Evolutionary conservation across 345 rosid species (phyloP), one percentile per base, ranked within the genome.

Genomic region (Luvunga scandens): DNA sequence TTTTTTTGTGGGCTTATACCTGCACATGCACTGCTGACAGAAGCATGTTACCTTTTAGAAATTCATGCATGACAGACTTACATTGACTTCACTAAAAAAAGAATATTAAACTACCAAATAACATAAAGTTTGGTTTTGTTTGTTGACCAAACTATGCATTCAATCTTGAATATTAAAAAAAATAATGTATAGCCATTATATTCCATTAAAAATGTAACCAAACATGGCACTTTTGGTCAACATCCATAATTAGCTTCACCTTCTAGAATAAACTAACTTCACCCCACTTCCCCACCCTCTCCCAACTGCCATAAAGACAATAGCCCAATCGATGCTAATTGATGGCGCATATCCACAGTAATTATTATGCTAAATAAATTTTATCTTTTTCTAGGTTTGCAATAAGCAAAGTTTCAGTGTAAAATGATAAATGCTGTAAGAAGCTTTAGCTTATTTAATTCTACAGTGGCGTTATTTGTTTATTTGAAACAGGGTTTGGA

Each of bases 11-110:
- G 71, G 64, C 73, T 77, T 53, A 81, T 60, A 55, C 33, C 69
- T 38, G 86, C 94, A 91, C 97, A 93, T 90, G 93, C 84, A 57
- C 33, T 85, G 86, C 88, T 89, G 91, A 88, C 92, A 77, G 83
- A 65, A 86, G 80, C 91, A 91, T 89, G 92, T 88, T 89, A 91
- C 94, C 83, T 85, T 86, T 83, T 82, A 83, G 77, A 77, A 86
- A 88, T 86, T 87, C 88, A 80, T 80, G 83, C 86, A 88, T 79
- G 81, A 81, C 87, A 81, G 82, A 64, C 82, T 79, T 83, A 65
- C 78, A 78, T 87, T 86, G 91, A 90, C 92, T 87, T 85, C 74
- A 50, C 66, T 4, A 75, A 48, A 69, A 79, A 45, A 13, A 48
- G n/a, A 70, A 70, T 62, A 66, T 62, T 45, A 66, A 80, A 79